phyloP scores from a whole-genome alignment of 495 filamentous ascomycete genomes.

The Tuber melanosporum region DNA sequence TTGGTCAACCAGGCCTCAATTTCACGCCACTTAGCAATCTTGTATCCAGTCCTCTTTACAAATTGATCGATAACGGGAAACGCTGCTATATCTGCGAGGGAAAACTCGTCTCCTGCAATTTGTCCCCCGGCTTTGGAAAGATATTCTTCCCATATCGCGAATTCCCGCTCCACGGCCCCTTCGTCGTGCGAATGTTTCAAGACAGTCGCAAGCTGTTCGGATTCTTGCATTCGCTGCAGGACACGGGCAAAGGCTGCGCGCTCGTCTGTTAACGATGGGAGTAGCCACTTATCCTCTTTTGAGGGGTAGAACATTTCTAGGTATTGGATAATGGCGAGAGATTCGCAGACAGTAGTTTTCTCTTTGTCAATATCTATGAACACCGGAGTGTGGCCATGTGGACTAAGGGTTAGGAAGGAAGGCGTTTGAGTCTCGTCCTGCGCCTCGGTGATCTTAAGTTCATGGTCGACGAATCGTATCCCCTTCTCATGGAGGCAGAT shows the following conservation, averaged over 20 bases:
- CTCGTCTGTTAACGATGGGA: slow-evolving; percentile 28
- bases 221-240: slow-evolving; percentile 33
- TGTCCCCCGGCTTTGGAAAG: slow-evolving; percentile 16
- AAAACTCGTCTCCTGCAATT: slow-evolving; percentile 27
- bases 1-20: slow-evolving; percentile 13
- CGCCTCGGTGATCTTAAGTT: slow-evolving; percentile 14
- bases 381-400: slow-evolving; percentile 30
- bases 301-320: slow-evolving; percentile 45
- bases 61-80: slow-evolving; percentile 35
- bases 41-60: slow-evolving; percentile 18
- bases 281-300: slow-evolving; percentile 24
- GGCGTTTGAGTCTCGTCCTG: slow-evolving; percentile 13
- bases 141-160: slow-evolving; percentile 28
- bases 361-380: slow-evolving; percentile 39
- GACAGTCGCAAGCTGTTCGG: slow-evolving; percentile 22
- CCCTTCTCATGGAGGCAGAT: slow-evolving; percentile 35
- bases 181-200: slow-evolving; percentile 12
- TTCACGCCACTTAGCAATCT: slow-evolving; percentile 2
- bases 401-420: slow-evolving; percentile 30
- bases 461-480: slow-evolving; percentile 23
- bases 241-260: slow-evolving; percentile 28
- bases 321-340: slow-evolving; percentile 46
- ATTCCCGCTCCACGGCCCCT: slow-evolving; percentile 17
- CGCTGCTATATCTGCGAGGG: slow-evolving; percentile 31
- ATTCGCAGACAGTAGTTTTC: slow-evolving; percentile 34